Conservation (phyloP, 495 filamentous ascomycete species). For the Aspergillus nidulans region DNA sequence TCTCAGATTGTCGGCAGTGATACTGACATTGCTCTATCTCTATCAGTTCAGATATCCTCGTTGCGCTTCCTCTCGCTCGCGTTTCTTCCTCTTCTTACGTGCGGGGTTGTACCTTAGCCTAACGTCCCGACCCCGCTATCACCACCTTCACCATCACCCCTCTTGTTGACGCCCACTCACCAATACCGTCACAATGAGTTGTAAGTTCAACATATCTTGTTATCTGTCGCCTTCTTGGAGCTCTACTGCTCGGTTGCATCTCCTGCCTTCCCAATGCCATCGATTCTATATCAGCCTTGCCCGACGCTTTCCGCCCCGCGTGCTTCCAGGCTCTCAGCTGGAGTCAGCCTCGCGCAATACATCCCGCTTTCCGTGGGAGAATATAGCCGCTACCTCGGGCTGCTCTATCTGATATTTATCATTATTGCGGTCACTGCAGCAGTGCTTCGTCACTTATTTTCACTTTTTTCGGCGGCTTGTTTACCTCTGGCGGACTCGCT, state of each 20-base stretch:
- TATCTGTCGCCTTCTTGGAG: neutral
- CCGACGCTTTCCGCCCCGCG: slow-evolving; percentile 4
- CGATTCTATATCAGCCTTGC: slow-evolving; percentile 1
- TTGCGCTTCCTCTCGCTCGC: neutral
- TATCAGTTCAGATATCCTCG: neutral
- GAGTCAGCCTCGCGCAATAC: slow-evolving; percentile 8
- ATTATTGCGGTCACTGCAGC: neutral
- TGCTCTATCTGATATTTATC: neutral
- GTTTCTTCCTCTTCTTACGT: slow-evolving; percentile 11
- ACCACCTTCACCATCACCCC: neutral
- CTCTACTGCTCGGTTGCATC: neutral
- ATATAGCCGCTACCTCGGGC: neutral
- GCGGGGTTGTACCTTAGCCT: slow-evolving; percentile 22
- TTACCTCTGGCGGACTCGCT: slow-evolving; percentile 19
- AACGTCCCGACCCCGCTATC: slow-evolving; percentile 21
- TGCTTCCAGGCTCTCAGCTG: slow-evolving; percentile 5
- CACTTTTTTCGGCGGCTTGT: neutral
- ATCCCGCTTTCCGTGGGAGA: neutral
- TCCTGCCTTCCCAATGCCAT: neutral
- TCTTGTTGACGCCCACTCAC: neutral
- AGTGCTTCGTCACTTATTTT: neutral
- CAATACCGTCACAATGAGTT: slow-evolving; percentile 39
- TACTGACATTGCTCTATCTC: neutral
- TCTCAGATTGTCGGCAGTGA: neutral
- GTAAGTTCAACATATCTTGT: slow-evolving; percentile 31